phyloP scores from a whole-genome alignment of 257 asterid species.

The Paraleonurus japonicus region DNA sequence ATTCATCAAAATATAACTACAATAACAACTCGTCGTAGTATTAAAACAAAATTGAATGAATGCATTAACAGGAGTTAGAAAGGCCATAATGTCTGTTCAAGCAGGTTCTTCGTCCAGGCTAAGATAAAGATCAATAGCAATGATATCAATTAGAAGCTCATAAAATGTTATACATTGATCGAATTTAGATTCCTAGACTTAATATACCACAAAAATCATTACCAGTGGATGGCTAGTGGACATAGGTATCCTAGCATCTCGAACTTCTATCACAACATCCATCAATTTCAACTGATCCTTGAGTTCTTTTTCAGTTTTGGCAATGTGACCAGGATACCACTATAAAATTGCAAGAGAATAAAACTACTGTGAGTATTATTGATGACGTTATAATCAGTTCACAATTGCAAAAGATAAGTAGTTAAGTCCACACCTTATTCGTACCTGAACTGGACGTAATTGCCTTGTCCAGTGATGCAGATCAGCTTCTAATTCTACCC shows the following conservation, averaged over 20 bases:
- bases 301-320: conserved; percentile 90
- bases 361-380: not conserved
- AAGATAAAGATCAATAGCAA: conserved; percentile 18
- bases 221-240: conserved; percentile 93
- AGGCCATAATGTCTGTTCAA: not conserved
- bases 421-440: conserved; percentile 36
- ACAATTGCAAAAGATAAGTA: conserved; percentile 12
- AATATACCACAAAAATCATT: conserved; percentile 12
- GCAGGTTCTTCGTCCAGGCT: not conserved
- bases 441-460: conserved; percentile 92
- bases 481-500: conserved; percentile 72
- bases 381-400: conserved; percentile 10
- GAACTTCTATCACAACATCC: conserved; percentile 98
- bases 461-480: conserved; percentile 79
- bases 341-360: conserved; percentile 35
- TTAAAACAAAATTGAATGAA: no score
- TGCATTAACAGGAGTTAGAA: not conserved
- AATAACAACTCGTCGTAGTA: conserved; percentile 10
- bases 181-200: not conserved
- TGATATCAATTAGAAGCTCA: conserved; percentile 15
- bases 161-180: not conserved
- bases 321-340: conserved; percentile 99
- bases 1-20: conserved; percentile 31
- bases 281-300: conserved; percentile 91
- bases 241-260: conserved; percentile 95